These are phyloP conservation scores for Antitrichia curtipendula DNA, from an alignment of 225 moss, liverwort and hornwort species.

Conservation along the genomic window DNA sequence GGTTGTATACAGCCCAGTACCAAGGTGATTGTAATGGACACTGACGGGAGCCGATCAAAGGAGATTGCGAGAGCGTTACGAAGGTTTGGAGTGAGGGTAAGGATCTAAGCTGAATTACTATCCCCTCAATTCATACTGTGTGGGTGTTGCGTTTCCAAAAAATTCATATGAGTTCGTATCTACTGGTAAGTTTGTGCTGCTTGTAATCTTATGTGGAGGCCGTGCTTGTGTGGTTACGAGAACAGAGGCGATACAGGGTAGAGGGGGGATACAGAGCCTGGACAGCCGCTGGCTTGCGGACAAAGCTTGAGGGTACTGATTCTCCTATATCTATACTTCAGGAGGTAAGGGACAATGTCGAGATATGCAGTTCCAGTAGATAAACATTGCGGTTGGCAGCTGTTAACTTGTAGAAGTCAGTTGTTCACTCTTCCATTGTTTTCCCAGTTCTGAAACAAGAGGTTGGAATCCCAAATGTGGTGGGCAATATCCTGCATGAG, in stretches of 20 bases:
- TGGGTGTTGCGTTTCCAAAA: neutral
- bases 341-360: slow-evolving; percentile 42
- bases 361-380: neutral
- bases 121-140: neutral
- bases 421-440: neutral
- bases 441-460: neutral
- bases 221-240: neutral
- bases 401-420: neutral
- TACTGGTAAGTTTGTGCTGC: neutral
- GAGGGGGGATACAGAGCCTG: slow-evolving; percentile 85
- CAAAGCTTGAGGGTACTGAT: slow-evolving; percentile 34
- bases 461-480: neutral
- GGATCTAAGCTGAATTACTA: neutral
- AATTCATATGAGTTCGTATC: neutral
- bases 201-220: neutral
- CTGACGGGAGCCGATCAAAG: slow-evolving; percentile 70
- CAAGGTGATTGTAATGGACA: slow-evolving; percentile 84
- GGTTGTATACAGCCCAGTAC: slow-evolving; percentile 43
- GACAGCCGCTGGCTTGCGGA: slow-evolving; percentile 64
- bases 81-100: slow-evolving; percentile 66
- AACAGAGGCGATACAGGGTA: slow-evolving; percentile 62
- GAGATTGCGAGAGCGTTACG: slow-evolving; percentile 65
- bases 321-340: slow-evolving; percentile 53
- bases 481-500: neutral
- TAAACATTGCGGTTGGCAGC: neutral